These are phyloP conservation scores for Pseudoscleropodium purum DNA, from an alignment of 225 moss, liverwort and hornwort genomes.

Conservation along the genomic window DNA sequence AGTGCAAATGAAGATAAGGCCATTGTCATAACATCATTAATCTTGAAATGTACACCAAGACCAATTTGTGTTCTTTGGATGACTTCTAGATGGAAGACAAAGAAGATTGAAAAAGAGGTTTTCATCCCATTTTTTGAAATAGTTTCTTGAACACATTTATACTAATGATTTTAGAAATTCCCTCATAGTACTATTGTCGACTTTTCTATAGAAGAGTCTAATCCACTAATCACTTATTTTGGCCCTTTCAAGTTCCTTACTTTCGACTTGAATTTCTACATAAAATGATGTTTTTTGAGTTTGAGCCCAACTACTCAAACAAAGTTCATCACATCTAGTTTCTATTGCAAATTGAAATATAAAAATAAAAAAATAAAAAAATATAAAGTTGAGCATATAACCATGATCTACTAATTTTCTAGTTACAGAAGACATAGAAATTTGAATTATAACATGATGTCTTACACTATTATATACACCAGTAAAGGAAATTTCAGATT, in stretches of 20 bases:
- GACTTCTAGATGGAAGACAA: accelerated
- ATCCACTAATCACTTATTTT: background rate
- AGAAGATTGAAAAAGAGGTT: background rate
- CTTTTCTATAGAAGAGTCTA: background rate
- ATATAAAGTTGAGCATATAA: background rate
- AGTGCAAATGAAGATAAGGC: background rate
- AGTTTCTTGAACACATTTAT: background rate
- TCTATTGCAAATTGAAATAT: background rate
- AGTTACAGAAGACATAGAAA: background rate
- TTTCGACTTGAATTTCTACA: background rate
- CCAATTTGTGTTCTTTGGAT: background rate
- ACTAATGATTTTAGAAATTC: background rate
- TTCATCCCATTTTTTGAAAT: background rate
- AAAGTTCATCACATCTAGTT: background rate
- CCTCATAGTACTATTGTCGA: background rate
- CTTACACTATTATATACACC: background rate
- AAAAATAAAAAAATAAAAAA: background rate
- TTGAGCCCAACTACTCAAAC: background rate
- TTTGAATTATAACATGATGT: background rate
- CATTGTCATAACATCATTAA: background rate
- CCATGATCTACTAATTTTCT: background rate
- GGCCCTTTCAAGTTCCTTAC: background rate
- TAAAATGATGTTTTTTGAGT: background rate
- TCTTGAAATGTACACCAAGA: background rate
- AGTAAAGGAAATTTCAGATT: background rate